Percentiles rank a stretch among this genome's conserved stretches.
These are phyloP conservation scores for Acidiella bohemica DNA, from an alignment of 495 filamentous ascomycete genomes.

Conservation along the genomic window DNA sequence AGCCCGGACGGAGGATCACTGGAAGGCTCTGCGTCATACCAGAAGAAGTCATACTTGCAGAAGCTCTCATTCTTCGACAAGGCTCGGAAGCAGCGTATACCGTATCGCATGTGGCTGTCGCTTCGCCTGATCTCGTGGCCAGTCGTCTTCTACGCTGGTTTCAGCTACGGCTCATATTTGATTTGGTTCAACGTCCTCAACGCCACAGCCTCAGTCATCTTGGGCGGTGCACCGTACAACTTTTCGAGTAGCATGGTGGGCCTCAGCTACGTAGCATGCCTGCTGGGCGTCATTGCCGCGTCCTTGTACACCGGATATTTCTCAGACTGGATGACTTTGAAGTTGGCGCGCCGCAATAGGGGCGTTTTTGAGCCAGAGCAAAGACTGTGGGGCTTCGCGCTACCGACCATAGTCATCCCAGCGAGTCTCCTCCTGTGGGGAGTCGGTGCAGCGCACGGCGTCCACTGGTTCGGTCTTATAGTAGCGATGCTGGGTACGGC, in stretches of 20 bases:
- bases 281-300: slow-evolving; percentile 40
- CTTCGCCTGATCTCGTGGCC: slow-evolving; percentile 7
- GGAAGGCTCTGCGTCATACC: background rate
- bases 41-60: slow-evolving; percentile 4
- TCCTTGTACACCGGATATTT: slow-evolving; percentile 39
- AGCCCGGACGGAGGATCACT: slow-evolving; percentile 3
- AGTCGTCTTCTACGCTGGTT: slow-evolving; percentile 8
- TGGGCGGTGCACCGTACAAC: slow-evolving; percentile 43
- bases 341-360: slow-evolving; percentile 44
- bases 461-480: slow-evolving; percentile 23
- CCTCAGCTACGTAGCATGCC: slow-evolving; percentile 44
- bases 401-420: slow-evolving; percentile 32
- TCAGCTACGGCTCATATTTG: slow-evolving; percentile 6
- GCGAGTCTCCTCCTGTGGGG: slow-evolving; percentile 52
- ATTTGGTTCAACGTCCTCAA: slow-evolving; percentile 53
- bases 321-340: slow-evolving; percentile 45
- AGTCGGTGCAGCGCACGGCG: slow-evolving; percentile 42
- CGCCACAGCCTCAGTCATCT: slow-evolving; percentile 47
- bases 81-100: slow-evolving; percentile 8
- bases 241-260: slow-evolving; percentile 47
- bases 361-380: slow-evolving; percentile 51
- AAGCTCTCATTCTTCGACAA: slow-evolving; percentile 4
- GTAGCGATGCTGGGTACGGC: slow-evolving; percentile 6
- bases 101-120: slow-evolving; percentile 5
- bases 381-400: slow-evolving; percentile 48